Base-by-base conservation (phyloP, 257 asterid genomes). In the Coffea eugenioides region DNA sequence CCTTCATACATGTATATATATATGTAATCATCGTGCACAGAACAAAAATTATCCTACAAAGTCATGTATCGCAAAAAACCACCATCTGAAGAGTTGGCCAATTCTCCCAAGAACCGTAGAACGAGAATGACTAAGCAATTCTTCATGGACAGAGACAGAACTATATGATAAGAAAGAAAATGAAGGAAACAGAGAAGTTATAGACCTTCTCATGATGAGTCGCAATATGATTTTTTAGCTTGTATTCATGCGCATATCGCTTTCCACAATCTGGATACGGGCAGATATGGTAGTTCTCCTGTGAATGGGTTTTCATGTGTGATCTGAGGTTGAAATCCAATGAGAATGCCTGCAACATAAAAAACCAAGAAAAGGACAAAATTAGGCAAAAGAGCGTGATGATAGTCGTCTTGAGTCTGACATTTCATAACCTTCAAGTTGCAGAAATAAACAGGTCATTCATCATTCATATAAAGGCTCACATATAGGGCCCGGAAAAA, bases 281-380 rank as follows among this genome's bases (percentile, higher is more conserved):
- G 90, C 99, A 96, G 51, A 92, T 85, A 80, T 96, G 99, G 75
- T 96, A 96, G 83, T 96, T 96, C 91, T 96, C 99, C 83, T 96
- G 99, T 18, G 99, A 93, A 87, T 96, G 99, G 41, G 99, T 96
- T 83, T 94, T 96, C 99, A 94, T 96, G 80, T 96, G 99, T 73
- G 99, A 96, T 84, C 95, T 90, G 52, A 96, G 93, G 87, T 96
- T 96, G 87, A 96, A 96, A 87, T 96, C 99, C 85, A 96, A 85
- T 18, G 99, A 96, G 84, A 96, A 96, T 11, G 99, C 98, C 99
- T 96, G 95, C 89, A 74, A 77, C 18, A 52, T n/a, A 62, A 75
- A 48, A 31, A 75, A 71, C 27, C 49, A 45, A 51, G 13, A 71
- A 16, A 6, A 48, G 13, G 56, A 70, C 7, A 74, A 75, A 80